phyloP scores from a whole-genome alignment of 2,329 filamentous ascomycete genomes.

The Cladophialophora bantiana region DNA sequence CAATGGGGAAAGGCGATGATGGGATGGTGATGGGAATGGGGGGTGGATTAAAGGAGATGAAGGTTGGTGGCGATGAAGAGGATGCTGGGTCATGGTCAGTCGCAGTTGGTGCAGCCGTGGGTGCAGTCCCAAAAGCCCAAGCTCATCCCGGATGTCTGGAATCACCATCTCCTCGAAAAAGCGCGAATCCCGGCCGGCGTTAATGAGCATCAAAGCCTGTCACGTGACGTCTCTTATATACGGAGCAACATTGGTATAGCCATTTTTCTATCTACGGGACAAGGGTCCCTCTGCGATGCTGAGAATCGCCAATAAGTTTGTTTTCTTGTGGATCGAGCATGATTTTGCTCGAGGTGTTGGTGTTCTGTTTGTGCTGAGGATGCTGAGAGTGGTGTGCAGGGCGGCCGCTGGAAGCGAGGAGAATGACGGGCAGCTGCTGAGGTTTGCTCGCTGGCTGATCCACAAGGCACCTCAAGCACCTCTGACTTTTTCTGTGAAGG shows the following conservation, averaged over 20 bases:
- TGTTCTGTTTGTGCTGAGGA: slow-evolving; percentile 10
- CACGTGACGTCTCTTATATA: slow-evolving; percentile 34
- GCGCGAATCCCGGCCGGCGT: slow-evolving; percentile 20
- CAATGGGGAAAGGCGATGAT: slow-evolving; percentile 26
- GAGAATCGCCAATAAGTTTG: slow-evolving; percentile 2
- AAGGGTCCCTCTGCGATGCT: slow-evolving; percentile 4
- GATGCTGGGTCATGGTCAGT: slow-evolving; percentile 35
- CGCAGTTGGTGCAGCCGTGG: slow-evolving; percentile 32
- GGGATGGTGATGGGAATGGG: slow-evolving; percentile 33
- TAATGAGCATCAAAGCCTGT: slow-evolving; percentile 19
- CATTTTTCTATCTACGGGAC: slow-evolving; percentile 21
- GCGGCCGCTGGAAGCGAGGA: slow-evolving; percentile 23
- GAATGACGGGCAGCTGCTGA: slow-evolving; percentile 24
- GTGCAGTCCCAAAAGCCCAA: slow-evolving; percentile 30
- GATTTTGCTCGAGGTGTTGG: background rate
- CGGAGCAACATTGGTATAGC: background rate
- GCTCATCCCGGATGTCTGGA: slow-evolving; percentile 34
- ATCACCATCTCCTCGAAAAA: slow-evolving; percentile 29
- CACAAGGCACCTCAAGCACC: slow-evolving; percentile 26
- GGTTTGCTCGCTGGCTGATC: slow-evolving; percentile 26
- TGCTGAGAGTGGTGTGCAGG: slow-evolving; percentile 17
- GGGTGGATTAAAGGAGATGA: slow-evolving; percentile 28
- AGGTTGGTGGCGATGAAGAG: slow-evolving; percentile 31
- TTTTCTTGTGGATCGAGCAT: background rate
- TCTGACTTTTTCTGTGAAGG: slow-evolving; percentile 25